Evolutionary conservation across 306 rosid species (phyloP).

Genomic region (Prunus dulcis): DNA sequence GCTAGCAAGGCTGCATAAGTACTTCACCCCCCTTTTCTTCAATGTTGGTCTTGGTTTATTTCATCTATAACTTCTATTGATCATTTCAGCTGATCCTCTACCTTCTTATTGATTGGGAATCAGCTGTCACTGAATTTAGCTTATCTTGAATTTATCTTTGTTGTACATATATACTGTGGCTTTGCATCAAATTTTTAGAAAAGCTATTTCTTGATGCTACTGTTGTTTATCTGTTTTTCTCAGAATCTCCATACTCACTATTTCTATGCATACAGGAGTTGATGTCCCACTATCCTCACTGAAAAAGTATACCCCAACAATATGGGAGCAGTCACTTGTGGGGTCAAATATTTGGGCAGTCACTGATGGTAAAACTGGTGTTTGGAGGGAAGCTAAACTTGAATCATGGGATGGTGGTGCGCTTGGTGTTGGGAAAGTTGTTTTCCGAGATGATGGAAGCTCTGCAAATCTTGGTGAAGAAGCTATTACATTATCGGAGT

Average conservation of each 20-base stretch:
- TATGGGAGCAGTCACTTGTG: slow-evolving; percentile 65
- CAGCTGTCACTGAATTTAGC: neutral
- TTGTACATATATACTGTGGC: neutral
- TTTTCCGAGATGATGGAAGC: slow-evolving; percentile 81
- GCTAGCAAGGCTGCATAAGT: neutral
- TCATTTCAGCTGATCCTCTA: too few relatives aligned
- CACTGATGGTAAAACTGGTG: slow-evolving; percentile 52
- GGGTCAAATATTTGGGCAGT: slow-evolving; percentile 84
- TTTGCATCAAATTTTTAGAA: neutral
- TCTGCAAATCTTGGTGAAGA: slow-evolving; percentile 61
- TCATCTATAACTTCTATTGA: too few relatives aligned
- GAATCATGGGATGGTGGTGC: slow-evolving; percentile 76
- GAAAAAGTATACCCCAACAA: slow-evolving; percentile 61
- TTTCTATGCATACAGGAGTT: slow-evolving; percentile 51
- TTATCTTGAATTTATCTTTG: neutral
- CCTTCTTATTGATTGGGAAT: neutral
- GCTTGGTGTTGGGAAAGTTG: slow-evolving; percentile 63
- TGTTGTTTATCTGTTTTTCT: neutral
- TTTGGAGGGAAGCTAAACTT: slow-evolving; percentile 92
- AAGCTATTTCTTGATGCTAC: neutral
- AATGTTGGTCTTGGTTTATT: neutral
- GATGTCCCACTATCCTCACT: slow-evolving; percentile 68
- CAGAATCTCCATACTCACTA: slow-evolving; percentile 11
- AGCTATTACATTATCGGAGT: slow-evolving; percentile 60
- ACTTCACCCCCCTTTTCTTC: neutral